Base-by-base conservation (phyloP, 192 early-diverging fungal species). In the Coemansia guatemalensis region DNA sequence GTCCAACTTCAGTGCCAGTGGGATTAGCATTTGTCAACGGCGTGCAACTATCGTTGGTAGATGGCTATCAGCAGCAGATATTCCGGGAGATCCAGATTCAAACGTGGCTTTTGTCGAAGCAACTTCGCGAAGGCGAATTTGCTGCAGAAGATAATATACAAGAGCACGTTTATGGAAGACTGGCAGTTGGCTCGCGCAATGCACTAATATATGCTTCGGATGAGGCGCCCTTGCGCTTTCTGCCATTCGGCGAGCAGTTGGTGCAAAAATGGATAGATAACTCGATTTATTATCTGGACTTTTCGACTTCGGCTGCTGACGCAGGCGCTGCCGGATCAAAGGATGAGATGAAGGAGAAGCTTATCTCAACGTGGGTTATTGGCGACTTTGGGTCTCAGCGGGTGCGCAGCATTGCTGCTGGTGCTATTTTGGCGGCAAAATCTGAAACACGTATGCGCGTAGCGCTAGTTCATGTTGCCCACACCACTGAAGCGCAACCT, bases 1-100 rank as follows among this genome's bases (percentile, higher is more conserved):
- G 73, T 27, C 56, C 68, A 4, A 12, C 30, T 2, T 53, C 72
- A 3, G 47, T 73, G 48, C 78, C 82, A 11, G 57, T 32, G 0
- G 86, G 87, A 8, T 77, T 82, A 6, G 60, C 87, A 1, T 96
- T 94, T 84, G 62, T 90, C 35, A 96, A 96, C 66, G 94, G 94
- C 53, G 90, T 88, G 66, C 85, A 84, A 62, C 69, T 88, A 60
- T 82, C 83, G 12, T 69, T 91, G 63, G 81, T 71, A 48, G 84
- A 87, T n/a, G 84, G 67, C 29, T 89, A 79, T 82, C 84, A 82
- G 58, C 80, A 83, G 72, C 66, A 49, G 11, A 57, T 89, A 60
- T 71, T 87, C 25, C 64, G 56, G 23, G 67, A 69, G 3, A 87
- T 86, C 63, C 78, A 84, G 48, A 54, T 56, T 25, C 86, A 88